phyloP scores from a whole-genome alignment of 345 rosid species.

The Lenwebbia sp. region DNA sequence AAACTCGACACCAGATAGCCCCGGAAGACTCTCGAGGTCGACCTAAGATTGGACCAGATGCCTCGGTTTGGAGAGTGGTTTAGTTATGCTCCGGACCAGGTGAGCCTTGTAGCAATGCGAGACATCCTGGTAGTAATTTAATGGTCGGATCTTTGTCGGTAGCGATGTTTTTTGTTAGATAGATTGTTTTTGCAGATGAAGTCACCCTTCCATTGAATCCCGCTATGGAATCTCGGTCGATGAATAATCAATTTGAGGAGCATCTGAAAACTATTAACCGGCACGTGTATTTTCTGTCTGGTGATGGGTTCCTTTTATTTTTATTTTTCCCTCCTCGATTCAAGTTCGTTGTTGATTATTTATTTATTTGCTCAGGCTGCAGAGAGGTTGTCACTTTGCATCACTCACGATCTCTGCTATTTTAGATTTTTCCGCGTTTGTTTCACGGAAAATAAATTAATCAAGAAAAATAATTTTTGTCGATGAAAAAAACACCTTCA shows the following conservation, averaged over 20 bases:
- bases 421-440: too few relatives aligned
- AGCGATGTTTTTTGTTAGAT: background rate
- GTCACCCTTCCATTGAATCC: background rate
- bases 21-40: background rate
- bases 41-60: background rate
- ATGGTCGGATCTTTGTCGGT: background rate
- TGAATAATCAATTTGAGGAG: too few relatives aligned
- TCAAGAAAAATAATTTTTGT: too few relatives aligned
- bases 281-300: too few relatives aligned
- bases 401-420: background rate
- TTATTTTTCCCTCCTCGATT: too few relatives aligned
- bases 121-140: fast-evolving
- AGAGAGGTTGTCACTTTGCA: fast-evolving
- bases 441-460: too few relatives aligned
- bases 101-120: background rate
- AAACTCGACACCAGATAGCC: background rate
- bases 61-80: background rate
- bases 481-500: too few relatives aligned
- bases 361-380: background rate
- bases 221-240: too few relatives aligned
- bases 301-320: too few relatives aligned
- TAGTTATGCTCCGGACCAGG: background rate
- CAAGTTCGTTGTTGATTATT: too few relatives aligned
- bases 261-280: too few relatives aligned
- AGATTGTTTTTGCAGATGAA: background rate